Conservation (phyloP, 2,329 filamentous ascomycete species). For the Colletotrichum somersetense region DNA sequence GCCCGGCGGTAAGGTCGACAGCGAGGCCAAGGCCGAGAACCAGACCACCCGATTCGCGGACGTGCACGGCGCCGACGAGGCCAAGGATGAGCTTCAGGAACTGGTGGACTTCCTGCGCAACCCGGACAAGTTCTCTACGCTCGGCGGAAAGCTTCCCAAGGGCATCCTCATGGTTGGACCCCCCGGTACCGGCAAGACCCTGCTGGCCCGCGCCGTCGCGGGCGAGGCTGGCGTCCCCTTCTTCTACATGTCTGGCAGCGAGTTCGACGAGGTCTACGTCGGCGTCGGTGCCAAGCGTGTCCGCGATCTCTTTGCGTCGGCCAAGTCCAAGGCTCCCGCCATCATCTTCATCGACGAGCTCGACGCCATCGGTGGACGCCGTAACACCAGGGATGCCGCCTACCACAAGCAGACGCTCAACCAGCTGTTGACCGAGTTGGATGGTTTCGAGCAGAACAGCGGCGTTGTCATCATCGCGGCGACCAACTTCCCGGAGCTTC, state of each 20-base stretch:
- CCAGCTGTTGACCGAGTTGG: slow-evolving; percentile 94
- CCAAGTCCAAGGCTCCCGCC: slow-evolving; percentile 86
- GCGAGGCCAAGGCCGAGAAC: slow-evolving; percentile 91
- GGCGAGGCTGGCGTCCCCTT: slow-evolving; percentile 98
- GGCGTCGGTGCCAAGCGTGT: slow-evolving; percentile 97
- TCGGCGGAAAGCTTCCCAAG: slow-evolving; percentile 97
- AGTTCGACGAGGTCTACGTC: slow-evolving; percentile 98
- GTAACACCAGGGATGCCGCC: slow-evolving; percentile 91
- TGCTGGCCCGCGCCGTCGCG: slow-evolving; percentile 93
- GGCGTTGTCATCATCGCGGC: slow-evolving; percentile 96
- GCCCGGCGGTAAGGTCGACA: slow-evolving; percentile 77
- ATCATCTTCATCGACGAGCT: slow-evolving; percentile 98
- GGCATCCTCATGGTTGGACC: slow-evolving; percentile 95
- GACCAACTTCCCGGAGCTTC: slow-evolving; percentile 93
- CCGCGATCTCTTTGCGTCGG: slow-evolving; percentile 88
- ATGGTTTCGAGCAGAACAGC: slow-evolving; percentile 95
- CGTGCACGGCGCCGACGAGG: slow-evolving; percentile 97
- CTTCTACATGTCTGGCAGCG: slow-evolving; percentile 99
- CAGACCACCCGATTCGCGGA: slow-evolving; percentile 93
- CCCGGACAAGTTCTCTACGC: slow-evolving; percentile 91
- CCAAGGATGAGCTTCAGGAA: slow-evolving; percentile 97
- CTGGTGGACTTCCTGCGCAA: slow-evolving; percentile 96
- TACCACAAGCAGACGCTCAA: slow-evolving; percentile 99
- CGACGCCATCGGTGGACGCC: slow-evolving; percentile 93
- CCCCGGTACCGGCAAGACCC: slow-evolving; percentile 96